Conservation (phyloP, 495 filamentous ascomycete genomes). For the Aspergillus cavernicola region DNA sequence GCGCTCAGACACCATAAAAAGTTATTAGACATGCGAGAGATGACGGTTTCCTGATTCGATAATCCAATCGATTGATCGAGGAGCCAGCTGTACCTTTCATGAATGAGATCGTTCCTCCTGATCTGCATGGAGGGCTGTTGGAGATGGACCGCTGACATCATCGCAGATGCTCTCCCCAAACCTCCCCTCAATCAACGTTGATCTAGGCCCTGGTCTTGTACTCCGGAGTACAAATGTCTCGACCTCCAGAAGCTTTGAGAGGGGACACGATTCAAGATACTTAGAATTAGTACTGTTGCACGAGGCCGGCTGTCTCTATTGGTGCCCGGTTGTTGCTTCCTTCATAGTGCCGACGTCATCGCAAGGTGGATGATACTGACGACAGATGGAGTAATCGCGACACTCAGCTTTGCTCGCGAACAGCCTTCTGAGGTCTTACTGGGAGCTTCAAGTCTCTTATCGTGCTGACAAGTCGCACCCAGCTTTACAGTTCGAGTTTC, state of each 20-base stretch:
- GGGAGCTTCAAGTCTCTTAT: neutral
- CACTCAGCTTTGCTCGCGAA: neutral
- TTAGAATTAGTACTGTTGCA: too few species aligned
- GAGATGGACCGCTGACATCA: conserved; percentile 14
- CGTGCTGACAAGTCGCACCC: neutral
- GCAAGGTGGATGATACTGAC: neutral
- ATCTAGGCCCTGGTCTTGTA: conserved; percentile 1
- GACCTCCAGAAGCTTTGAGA: neutral
- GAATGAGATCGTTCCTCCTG: neutral
- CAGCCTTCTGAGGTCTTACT: neutral
- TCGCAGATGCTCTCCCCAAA: conserved; percentile 3
- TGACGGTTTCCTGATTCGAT: neutral
- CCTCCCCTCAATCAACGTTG: neutral
- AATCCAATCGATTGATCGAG: neutral
- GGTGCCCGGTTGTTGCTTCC: neutral
- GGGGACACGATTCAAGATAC: neutral
- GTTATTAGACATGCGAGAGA: too few species aligned
- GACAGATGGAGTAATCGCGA: neutral
- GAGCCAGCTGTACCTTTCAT: neutral
- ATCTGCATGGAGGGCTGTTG: neutral
- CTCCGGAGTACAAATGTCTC: neutral
- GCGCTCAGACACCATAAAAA: neutral
- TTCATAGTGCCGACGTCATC: neutral
- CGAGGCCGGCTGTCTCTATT: too few species aligned
- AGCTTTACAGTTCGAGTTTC: neutral